Evolutionary conservation across 2,329 filamentous ascomycete genomes (phyloP).

Genomic region (Tolypocladium amazonense): DNA sequence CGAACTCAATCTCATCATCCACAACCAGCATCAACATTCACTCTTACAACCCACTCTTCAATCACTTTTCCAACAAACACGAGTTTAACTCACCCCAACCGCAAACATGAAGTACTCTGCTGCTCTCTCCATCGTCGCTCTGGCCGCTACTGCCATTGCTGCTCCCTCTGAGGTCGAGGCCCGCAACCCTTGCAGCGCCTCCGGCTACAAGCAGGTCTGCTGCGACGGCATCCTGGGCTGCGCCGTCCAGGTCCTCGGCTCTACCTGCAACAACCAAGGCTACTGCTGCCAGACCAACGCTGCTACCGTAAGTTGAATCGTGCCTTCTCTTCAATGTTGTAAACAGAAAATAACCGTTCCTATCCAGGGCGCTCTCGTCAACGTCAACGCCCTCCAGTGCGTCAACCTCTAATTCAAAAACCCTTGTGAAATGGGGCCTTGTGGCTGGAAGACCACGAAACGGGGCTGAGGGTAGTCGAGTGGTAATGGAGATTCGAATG

Average conservation of each 20-base stretch:
- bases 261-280: background rate
- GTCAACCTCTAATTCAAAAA: background rate
- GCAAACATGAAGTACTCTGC: constrained; percentile 2
- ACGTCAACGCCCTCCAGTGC: background rate
- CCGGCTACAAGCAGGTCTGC: background rate
- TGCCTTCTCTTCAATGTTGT: no score
- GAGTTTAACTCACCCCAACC: background rate
- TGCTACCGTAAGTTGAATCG: background rate
- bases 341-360: background rate
- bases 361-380: background rate
- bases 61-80: background rate
- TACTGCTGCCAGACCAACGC: background rate
- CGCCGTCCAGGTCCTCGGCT: background rate
- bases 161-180: constrained; percentile 1
- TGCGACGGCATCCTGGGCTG: background rate
- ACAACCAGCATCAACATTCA: background rate
- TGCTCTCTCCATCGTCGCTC: background rate
- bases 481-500: background rate
- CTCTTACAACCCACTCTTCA: background rate
- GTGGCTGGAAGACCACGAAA: background rate
- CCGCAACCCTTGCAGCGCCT: background rate
- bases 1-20: background rate
- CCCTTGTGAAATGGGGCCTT: background rate
- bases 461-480: background rate
- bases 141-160: constrained; percentile 1